phyloP scores from a whole-genome alignment of 176 grass and related monocot species.

The Oryza meyeriana region DNA sequence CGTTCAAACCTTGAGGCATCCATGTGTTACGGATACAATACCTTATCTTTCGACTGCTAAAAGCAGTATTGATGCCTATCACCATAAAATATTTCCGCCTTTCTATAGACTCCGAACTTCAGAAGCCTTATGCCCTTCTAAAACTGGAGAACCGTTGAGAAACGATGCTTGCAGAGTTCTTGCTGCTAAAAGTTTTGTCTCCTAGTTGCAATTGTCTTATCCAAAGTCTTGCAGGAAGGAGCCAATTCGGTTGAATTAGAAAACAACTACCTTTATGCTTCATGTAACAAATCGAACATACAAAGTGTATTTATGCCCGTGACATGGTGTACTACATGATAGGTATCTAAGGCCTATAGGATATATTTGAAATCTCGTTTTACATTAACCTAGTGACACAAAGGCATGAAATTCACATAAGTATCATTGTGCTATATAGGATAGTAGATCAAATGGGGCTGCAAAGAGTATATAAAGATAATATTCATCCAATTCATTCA shows the following conservation, averaged over 20 bases:
- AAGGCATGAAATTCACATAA: conserved; percentile 18
- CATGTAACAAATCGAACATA: not conserved
- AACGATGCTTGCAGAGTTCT: conserved; percentile 72
- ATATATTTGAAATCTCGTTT: conserved; percentile 38
- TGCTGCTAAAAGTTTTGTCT: conserved; percentile 75
- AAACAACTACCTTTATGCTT: not conserved
- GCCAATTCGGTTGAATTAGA: conserved; percentile 11
- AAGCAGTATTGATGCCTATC: conserved; percentile 91
- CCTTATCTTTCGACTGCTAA: conserved; percentile 83
- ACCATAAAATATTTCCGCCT: conserved; percentile 84
- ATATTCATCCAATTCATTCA: not conserved
- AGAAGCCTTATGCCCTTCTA: conserved; percentile 52
- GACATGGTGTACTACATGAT: conserved; percentile 51
- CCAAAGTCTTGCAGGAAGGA: conserved; percentile 41
- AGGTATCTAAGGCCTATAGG: conserved; percentile 23
- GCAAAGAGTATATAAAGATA: not conserved
- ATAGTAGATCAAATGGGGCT: not conserved
- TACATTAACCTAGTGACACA: conserved; percentile 35
- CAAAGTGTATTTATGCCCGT: not conserved
- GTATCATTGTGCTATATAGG: not conserved
- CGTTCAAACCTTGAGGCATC: conserved; percentile 76
- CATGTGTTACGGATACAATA: conserved; percentile 88
- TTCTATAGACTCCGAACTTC: conserved; percentile 35
- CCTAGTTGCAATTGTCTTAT: conserved; percentile 78
- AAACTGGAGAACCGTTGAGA: conserved; percentile 73